Evolutionary conservation across 2,329 filamentous ascomycete genomes (phyloP), one percentile per base, ranked within the genome.

Genomic region (Cadophora malorum): DNA sequence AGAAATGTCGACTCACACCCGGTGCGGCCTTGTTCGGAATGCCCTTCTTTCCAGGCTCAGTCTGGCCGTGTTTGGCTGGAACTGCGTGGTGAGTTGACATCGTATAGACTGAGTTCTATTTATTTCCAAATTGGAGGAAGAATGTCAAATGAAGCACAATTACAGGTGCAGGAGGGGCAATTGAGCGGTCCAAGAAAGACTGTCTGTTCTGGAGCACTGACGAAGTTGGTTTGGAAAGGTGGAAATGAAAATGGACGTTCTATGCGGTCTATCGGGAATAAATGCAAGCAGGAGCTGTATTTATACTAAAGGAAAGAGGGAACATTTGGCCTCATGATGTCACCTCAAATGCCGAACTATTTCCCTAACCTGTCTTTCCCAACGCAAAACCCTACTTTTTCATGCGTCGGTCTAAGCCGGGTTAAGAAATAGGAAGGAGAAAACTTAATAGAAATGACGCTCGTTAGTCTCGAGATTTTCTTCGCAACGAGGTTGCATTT

Each of bases 1-100:
- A 16, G 41, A 16, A 12, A 1, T 1, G 10, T 21, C 21, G 7
- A 68, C 66, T 33, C 61, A 70, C 68, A 3, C 74, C 74, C 69
- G 64, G 55, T 21, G 74, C 74, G 56, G 70, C 50, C 50, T 67
- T 73, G 52, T 77, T 77, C 3, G 71, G 68, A 55, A 75, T 71
- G 38, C 71, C 67, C 31, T 63, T 59, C 35, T 66, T 52, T 12
- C 49, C 35, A 28, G 56, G 38, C 2, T 62, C 56, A 12, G 67
- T 71, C 31, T 73, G 64, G 41, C 72, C 69, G 52, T 75, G 65
- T 23, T 66, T 67, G 21, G 64, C 19, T 10, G 65, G 56, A 38
- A 73, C 64, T 21, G 35, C 69, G 52, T 74, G 69, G 63, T 72
- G 69, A 23, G 71, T 66, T 52, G 72, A 73, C 72, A 73, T 72